Evolutionary conservation across 2,329 filamentous ascomycete genomes (phyloP), one percentile per base, ranked within the genome.

Genomic region (Verticillium nubilum): DNA sequence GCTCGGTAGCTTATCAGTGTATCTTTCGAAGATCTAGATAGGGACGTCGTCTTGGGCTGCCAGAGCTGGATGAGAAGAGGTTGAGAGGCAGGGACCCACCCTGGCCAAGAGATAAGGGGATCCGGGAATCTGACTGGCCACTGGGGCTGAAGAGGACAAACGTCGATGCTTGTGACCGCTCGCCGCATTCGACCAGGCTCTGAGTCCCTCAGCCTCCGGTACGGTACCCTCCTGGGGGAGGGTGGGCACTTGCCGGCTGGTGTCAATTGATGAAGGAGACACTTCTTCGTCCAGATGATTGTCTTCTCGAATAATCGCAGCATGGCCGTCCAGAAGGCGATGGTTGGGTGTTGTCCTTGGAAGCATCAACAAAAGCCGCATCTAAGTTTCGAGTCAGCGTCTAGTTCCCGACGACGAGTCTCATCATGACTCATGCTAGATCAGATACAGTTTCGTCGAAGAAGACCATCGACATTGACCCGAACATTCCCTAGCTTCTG

Each of bases 51-150:
- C 31, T 37, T 23, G 35, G 12, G 33, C 7, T 47, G 54, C 15
- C 33, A 56, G 23, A 28, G 25, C 19, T 37, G n/a, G 29, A 54
- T 54, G 52, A 54, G 27, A 37, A 28, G 54, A 25, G n/a, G 54
- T 56, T 28, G 54, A 47, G 15, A 12, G 31, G 42, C 42, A 3
- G 25, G 23, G 33, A 33, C 35, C 54, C 54, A 56, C 54, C 15
- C 33, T 26, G 23, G 54, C 33, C 54, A n/a, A 56, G 54, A 56
- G 54, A 56, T 56, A 56, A 56, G 54, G 33, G 25, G 33, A 47
- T 42, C 35, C 19, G 3, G 35, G 33, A 25, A 4, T n/a, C 23
- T 56, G 33, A 56, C 33, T 56, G 54, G 54, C n/a, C 35, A n/a
- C 15, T 15, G 27, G 10, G 54, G 23, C 42, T 37, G 19, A 25